These are phyloP conservation scores for Neurospora intermedia DNA, from an alignment of 495 filamentous ascomycete genomes.

Conservation along the genomic window DNA sequence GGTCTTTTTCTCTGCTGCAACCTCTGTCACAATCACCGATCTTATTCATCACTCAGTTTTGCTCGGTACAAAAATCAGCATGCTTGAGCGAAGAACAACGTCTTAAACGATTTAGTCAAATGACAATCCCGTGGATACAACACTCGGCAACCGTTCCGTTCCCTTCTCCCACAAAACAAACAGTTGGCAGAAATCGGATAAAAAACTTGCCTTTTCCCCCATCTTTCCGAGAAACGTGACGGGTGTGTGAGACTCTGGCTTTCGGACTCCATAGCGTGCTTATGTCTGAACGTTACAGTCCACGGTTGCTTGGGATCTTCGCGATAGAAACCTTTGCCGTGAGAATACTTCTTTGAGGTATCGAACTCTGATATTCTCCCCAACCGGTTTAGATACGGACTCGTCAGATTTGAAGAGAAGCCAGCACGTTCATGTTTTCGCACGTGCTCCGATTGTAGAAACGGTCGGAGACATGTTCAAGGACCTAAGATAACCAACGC, in stretches of 20 bases:
- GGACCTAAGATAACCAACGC: no score
- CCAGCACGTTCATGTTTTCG: background rate
- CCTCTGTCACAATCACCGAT: background rate
- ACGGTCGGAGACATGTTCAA: no score
- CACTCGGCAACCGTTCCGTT: background rate
- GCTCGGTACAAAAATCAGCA: no score
- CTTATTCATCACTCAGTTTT: background rate
- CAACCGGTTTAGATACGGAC: background rate
- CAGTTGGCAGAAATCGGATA: background rate
- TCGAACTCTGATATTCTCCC: background rate
- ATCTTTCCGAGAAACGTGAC: background rate
- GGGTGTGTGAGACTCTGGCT: background rate
- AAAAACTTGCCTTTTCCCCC: background rate
- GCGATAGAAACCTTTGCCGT: background rate
- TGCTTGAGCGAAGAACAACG: background rate
- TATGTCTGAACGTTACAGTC: background rate
- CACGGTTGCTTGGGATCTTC: background rate
- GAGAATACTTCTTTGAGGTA: background rate
- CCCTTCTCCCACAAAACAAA: background rate
- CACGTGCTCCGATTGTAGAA: no score
- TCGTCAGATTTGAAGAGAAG: background rate
- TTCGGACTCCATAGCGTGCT: background rate
- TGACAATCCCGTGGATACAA: background rate
- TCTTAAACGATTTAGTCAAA: background rate
- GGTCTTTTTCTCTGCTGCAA: background rate